Conservation (phyloP, 345 rosid species). For the Anacardium occidentale region DNA sequence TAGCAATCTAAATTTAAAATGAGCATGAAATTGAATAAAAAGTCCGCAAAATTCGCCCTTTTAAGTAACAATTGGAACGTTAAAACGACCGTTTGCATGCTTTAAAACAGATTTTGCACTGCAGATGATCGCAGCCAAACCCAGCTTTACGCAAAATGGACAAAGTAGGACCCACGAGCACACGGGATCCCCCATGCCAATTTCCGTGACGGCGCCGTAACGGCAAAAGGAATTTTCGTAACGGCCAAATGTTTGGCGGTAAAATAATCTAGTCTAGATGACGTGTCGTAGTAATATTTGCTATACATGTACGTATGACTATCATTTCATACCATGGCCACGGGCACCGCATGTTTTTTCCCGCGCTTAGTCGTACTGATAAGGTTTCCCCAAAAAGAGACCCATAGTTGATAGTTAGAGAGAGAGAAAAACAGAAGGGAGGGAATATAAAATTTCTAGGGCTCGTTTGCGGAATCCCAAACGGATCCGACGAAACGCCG, state of each 20-base stretch:
- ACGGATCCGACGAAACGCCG: neutral
- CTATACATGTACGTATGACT: neutral
- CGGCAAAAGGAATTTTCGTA: slow-evolving; percentile 29
- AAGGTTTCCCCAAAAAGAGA: slow-evolving; percentile 23
- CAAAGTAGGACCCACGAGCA: neutral
- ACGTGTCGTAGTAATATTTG: slow-evolving; percentile 33
- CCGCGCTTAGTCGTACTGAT: slow-evolving; percentile 41
- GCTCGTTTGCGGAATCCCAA: neutral
- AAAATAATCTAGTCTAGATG: slow-evolving; percentile 1
- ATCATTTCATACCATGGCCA: neutral
- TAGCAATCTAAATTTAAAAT: too few relatives aligned
- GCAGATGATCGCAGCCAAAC: too few relatives aligned
- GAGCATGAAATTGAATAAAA: too few relatives aligned
- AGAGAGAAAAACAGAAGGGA: slow-evolving; percentile 20
- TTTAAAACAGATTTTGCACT: neutral
- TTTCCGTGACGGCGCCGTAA: slow-evolving; percentile 24
- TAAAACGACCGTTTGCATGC: neutral
- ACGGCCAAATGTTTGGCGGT: slow-evolving; percentile 44
- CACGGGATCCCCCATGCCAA: neutral
- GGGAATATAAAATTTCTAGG: slow-evolving; percentile 19
- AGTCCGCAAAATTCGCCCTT: too few relatives aligned
- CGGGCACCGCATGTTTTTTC: slow-evolving; percentile 29
- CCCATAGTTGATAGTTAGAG: slow-evolving; percentile 11
- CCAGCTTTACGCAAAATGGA: too few relatives aligned
- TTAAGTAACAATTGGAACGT: too few relatives aligned